Evolutionary conservation across 306 rosid species (phyloP).

Genomic region (Rubus idaeus): DNA sequence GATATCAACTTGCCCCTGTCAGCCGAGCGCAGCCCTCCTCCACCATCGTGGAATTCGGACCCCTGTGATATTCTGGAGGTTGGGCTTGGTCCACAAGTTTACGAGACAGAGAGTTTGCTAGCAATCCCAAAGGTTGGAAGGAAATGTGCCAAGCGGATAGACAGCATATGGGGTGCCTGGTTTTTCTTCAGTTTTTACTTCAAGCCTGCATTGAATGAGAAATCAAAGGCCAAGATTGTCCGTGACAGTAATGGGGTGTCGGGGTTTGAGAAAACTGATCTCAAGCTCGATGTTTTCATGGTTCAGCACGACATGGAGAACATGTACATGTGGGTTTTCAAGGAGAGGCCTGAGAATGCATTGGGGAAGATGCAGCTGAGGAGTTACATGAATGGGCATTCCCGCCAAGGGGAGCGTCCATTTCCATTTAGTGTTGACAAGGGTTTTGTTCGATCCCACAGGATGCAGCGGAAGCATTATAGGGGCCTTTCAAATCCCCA

Average conservation of each 20-base stretch:
- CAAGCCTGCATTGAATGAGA: constrained; percentile 70
- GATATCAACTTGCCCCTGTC: constrained; percentile 87
- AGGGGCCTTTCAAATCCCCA: constrained; percentile 94
- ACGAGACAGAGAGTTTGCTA: constrained; percentile 67
- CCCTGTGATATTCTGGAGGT: constrained; percentile 75
- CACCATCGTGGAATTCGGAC: constrained; percentile 66
- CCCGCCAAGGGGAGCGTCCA: constrained; percentile 93
- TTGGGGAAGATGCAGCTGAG: constrained; percentile 98
- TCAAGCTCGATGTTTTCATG: constrained; percentile 86
- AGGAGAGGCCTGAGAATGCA: constrained; percentile 91
- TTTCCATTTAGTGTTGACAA: constrained; percentile 83
- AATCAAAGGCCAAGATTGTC: constrained; percentile 74
- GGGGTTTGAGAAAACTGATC: constrained; percentile 83
- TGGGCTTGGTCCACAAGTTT: constrained; percentile 77
- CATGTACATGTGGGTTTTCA: constrained; percentile 99
- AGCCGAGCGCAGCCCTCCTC: constrained; percentile 78
- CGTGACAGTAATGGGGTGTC: constrained; percentile 67
- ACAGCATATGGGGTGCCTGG: constrained; percentile 99
- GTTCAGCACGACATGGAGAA: constrained; percentile 99
- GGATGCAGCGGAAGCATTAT: constrained; percentile 96
- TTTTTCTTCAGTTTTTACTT: constrained; percentile 91
- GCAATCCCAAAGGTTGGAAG: constrained; percentile 67
- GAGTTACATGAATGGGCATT: constrained; percentile 97
- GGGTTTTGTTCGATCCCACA: constrained; percentile 88
- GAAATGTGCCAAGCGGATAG: constrained; percentile 74